Evolutionary conservation across 495 filamentous ascomycete species (phyloP).

Genomic region (Cladorrhinum samala): DNA sequence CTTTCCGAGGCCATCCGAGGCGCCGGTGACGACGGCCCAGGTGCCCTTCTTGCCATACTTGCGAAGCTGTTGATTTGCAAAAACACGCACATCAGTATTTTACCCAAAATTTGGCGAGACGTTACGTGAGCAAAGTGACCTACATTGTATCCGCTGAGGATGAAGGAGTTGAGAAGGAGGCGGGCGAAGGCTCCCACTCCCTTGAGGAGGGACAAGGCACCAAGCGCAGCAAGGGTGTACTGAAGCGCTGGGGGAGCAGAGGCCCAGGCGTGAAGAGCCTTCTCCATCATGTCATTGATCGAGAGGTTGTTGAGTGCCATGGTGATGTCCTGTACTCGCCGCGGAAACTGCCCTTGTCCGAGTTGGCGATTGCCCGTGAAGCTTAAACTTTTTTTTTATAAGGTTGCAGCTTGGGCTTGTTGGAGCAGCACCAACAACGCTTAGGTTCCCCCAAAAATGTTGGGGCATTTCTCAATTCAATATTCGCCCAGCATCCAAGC

Average conservation of each 20-base stretch:
- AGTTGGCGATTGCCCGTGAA: not conserved
- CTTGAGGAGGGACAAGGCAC: conserved; percentile 51
- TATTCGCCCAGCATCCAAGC: not conserved
- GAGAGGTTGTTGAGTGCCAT: conserved; percentile 1
- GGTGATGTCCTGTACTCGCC: conserved; percentile 1
- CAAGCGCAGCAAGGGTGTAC: conserved; percentile 44
- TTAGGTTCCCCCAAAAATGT: conserved; percentile 5
- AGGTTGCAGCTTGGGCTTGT: conserved; percentile 2
- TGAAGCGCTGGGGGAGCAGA: conserved; percentile 32
- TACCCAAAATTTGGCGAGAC: not conserved
- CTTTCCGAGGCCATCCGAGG: conserved; percentile 94
- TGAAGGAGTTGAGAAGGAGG: conserved; percentile 66
- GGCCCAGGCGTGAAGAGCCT: conserved; percentile 28
- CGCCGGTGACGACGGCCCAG: conserved; percentile 93
- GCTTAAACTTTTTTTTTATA: not conserved
- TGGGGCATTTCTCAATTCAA: not conserved
- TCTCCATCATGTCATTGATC: conserved; percentile 28
- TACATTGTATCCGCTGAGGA: conserved; percentile 60
- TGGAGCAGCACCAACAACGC: not conserved
- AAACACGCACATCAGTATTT: not conserved
- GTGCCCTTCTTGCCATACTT: conserved; percentile 87
- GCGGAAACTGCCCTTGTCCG: not conserved
- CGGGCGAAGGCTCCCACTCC: conserved; percentile 56
- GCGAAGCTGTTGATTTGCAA: conserved; percentile 55
- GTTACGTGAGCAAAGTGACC: conserved; percentile 17